Conservation (phyloP, 1,139 yeast genomes). For the Kodamaea alishanica region DNA sequence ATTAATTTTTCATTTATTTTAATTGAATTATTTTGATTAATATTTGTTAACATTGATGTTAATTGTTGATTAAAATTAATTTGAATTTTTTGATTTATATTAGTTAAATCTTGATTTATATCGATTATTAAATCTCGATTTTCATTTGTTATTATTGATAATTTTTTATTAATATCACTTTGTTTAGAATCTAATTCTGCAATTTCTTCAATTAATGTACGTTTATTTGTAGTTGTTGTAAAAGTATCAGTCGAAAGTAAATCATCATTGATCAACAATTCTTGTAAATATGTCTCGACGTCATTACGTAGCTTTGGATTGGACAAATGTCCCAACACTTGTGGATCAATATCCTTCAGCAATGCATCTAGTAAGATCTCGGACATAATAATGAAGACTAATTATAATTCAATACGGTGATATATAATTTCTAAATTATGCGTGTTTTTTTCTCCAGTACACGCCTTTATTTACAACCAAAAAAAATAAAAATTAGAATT, state of each 20-base stretch:
- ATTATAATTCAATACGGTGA: neutral
- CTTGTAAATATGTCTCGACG: constrained; percentile 19
- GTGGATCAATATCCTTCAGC: constrained; percentile 16
- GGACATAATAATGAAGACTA: constrained; percentile 14
- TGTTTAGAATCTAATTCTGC: constrained; percentile 42
- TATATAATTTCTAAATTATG: neutral
- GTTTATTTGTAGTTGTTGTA: constrained; percentile 27
- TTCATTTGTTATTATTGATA: constrained; percentile 33
- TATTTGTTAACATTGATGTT: constrained; percentile 16
- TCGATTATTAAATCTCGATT: constrained; percentile 42
- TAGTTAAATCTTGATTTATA: constrained; percentile 30
- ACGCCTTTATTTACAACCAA: neutral
- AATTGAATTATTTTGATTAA: constrained; percentile 5
- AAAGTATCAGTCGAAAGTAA: constrained; percentile 40
- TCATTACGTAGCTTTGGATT: constrained; percentile 12
- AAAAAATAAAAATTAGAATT: neutral
- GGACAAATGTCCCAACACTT: constrained; percentile 12
- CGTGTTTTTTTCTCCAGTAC: neutral
- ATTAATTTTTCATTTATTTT: constrained; percentile 22
- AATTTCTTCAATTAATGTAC: constrained; percentile 42
- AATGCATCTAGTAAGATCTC: constrained; percentile 20
- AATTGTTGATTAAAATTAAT: constrained; percentile 23
- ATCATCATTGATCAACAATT: constrained; percentile 38
- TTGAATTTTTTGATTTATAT: constrained; percentile 22
- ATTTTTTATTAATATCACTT: constrained; percentile 27